These are phyloP conservation scores for Podila epigama DNA, from an alignment of 192 early-diverging fungal species.

Conservation along the genomic window DNA sequence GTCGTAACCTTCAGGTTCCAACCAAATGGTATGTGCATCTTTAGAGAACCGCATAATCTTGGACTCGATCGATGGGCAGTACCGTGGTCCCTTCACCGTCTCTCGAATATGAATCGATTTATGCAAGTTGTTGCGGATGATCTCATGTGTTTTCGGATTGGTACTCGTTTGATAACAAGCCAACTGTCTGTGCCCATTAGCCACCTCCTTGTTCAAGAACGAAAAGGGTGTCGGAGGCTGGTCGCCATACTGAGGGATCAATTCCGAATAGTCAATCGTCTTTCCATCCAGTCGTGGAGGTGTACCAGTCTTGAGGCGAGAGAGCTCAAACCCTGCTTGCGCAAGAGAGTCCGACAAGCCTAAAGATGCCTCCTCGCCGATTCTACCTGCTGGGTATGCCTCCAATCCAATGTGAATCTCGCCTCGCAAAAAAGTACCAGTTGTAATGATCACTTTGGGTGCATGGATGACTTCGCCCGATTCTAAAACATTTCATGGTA, in stretches of 20 bases:
- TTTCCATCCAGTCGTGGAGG: slow-evolving; percentile 78
- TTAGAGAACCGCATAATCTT: slow-evolving; percentile 80
- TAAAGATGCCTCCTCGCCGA: slow-evolving; percentile 74
- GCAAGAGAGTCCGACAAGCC: slow-evolving; percentile 79
- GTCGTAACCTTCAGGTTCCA: slow-evolving; percentile 79
- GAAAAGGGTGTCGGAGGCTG: slow-evolving; percentile 78
- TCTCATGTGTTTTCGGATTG: slow-evolving; percentile 67
- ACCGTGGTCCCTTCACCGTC: slow-evolving; percentile 81
- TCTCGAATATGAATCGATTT: slow-evolving; percentile 84
- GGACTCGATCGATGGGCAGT: slow-evolving; percentile 85
- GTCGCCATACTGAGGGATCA: slow-evolving; percentile 74
- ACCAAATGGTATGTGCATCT: slow-evolving; percentile 76
- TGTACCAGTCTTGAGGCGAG: slow-evolving; percentile 87
- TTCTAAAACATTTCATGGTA: too few relatives aligned
- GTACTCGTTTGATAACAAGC: slow-evolving; percentile 82
- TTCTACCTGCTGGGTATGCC: slow-evolving; percentile 75
- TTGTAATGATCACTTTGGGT: slow-evolving; percentile 79
- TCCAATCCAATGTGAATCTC: slow-evolving; percentile 80
- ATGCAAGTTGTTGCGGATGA: slow-evolving; percentile 77
- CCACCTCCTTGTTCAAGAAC: slow-evolving; percentile 74
- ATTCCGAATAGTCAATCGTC: slow-evolving; percentile 75
- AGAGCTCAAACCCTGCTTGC: slow-evolving; percentile 77
- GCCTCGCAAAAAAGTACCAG: slow-evolving; percentile 82
- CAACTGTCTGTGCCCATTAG: slow-evolving; percentile 71
- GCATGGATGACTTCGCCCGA: slow-evolving; percentile 70